Evolutionary conservation across 352 stramenopile species (phyloP).

Genomic region (Globisporangium echinulatum): DNA sequence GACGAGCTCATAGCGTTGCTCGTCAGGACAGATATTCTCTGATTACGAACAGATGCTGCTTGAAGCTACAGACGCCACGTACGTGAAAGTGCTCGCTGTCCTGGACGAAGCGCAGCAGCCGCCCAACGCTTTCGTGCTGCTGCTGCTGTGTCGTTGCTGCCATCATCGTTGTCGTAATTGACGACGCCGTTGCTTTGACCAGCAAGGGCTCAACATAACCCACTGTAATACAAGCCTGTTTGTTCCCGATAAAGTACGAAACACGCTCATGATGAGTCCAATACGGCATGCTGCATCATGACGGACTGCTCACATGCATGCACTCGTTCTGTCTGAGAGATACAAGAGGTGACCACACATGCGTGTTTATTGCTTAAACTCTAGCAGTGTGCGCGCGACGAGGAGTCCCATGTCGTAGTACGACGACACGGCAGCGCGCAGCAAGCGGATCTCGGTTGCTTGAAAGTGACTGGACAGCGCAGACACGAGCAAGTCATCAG

Average conservation of each 20-base stretch:
- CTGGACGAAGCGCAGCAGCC: conserved; percentile 29
- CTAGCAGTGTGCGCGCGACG: conserved; percentile 63
- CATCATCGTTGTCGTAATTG: not conserved
- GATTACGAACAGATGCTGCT: too few relatives aligned
- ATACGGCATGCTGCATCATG: too few relatives aligned
- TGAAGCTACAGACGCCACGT: not conserved
- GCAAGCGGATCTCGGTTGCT: conserved; percentile 74
- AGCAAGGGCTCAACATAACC: too few relatives aligned
- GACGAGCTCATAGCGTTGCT: too few relatives aligned
- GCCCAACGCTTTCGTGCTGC: conserved; percentile 24
- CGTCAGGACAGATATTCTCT: not conserved
- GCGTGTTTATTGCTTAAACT: conserved; percentile 73
- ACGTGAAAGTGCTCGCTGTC: conserved; percentile 45
- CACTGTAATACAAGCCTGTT: conserved; percentile 5
- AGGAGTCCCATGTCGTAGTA: conserved; percentile 86
- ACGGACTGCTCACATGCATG: not conserved
- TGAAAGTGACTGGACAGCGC: conserved; percentile 55
- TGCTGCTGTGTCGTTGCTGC: conserved; percentile 2
- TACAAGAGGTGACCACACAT: too few relatives aligned
- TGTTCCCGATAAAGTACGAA: conserved; percentile 1
- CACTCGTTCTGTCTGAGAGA: too few relatives aligned
- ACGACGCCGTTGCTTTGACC: too few relatives aligned
- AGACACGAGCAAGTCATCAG: too few relatives aligned
- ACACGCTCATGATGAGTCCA: too few relatives aligned
- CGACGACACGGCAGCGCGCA: conserved; percentile 78